Evolutionary conservation across 352 stramenopile species (phyloP), one percentile per base, ranked within the genome.

Genomic region (Pythium pyrilobum): DNA sequence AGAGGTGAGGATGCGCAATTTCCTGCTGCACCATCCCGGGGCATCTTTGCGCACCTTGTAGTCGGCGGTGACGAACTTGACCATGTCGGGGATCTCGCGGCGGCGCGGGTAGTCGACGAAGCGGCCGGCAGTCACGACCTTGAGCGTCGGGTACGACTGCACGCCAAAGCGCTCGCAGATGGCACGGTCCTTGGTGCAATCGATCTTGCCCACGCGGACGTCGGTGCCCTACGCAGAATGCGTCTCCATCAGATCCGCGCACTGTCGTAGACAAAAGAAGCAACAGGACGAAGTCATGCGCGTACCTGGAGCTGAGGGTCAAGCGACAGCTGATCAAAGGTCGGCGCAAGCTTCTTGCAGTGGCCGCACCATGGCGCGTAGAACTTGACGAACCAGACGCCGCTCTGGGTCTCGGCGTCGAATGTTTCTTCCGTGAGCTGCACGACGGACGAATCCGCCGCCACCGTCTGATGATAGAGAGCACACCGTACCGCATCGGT

Each of bases 291-390:
- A 34, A 33, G 25, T 1, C 13, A 11, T 7, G 6, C 11, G 37
- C 60, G 57, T 28, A 75, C 64, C 45, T 56, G 48, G 38, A 87
- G 64, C 5, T 51, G 43, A 10, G 70, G 33, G 39, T 81, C 58
- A 29, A 66, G 51, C 15, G 81, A 64, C 42, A 92, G 52, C 52
- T 78, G 62, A 38, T 86, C 74, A 55, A 87, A 82, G 18, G 77
- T 56, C 0, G 78, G 78, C 27, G 79, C 77, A 37, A 93, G 65
- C 42, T 85, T 84, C 73, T 93, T 85, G 67, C 83, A 93, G 61
- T 93, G 83, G 18, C 77, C 72, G 56, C 83, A 93, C 83, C 83
- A 93, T 10, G 83, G 83, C 32, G 83, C 81, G 61, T 91, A 93
- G 63, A 93, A 93, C 65, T 93, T 88, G 64, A 91, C 51, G 42